Base-by-base conservation (phyloP, 768 basidiomycete genomes). In the Suillus weaverae region DNA sequence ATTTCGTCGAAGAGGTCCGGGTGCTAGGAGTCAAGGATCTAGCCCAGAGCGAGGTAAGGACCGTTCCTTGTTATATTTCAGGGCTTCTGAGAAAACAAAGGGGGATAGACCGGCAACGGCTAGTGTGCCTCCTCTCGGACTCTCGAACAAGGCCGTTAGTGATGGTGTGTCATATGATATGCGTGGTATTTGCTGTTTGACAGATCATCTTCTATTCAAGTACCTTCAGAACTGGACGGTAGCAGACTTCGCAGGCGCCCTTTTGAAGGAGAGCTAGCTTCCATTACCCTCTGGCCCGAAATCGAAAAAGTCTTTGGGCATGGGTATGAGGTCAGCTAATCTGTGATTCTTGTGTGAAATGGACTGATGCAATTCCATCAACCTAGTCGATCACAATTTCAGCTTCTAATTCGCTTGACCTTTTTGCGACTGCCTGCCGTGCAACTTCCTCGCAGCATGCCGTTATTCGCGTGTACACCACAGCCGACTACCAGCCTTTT, bases 251-350 rank as follows among this genome's bases (percentile, higher is more conserved):
- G 70, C 32, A 74, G 83, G 60, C 79, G 84, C n/a, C 90, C 97
- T 0, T 93, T 94, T 63, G 97, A 99, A 73, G 94, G 92, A 13
- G 95, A 98, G 74, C 83, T 99, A 0, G 89, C 94, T 0, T 84
- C 88, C 0, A 84, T 86, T 18, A 99, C 97, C 0, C 81, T 99
- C 1, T 99, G 97, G 97, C 97, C 97, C 0, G 97, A 99, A 78
- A 81, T 88, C 1, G 97, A 99, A 71, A 99, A 99, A 74, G 82
- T 99, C 0, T 99, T 97, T 74, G 97, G 97, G 5, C 97, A 99
- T 76, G 95, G 97, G 48, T 99, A 98, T 70, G 97, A 99, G 85
- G 94, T 91, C 65, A 60, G 78, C 55, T n/a, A 22, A 64, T 36
- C 20, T 6, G 55, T 68, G n/a, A 32, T 2, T 61, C 26, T 51